Conservation (phyloP, 805 yeast species). For the Metschnikowia bowlesiae region DNA sequence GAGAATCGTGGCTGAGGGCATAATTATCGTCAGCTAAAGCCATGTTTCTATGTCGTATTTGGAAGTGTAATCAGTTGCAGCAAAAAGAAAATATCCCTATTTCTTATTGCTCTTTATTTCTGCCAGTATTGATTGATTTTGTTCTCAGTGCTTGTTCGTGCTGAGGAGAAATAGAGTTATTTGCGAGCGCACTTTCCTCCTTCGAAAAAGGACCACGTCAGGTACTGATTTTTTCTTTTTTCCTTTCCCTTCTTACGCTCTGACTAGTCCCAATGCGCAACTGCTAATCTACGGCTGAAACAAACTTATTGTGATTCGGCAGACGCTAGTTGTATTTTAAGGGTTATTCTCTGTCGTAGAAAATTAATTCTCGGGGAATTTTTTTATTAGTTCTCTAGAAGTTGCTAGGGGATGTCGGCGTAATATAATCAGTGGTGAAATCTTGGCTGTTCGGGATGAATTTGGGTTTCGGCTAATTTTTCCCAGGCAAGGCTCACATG, state of each 20-base stretch:
- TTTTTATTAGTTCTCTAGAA: not conserved
- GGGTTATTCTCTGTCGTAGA: not conserved
- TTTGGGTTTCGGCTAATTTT: not conserved
- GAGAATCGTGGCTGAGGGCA: conserved; percentile 21
- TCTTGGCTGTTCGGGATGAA: not conserved
- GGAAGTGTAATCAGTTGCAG: not conserved
- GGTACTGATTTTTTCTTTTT: not conserved
- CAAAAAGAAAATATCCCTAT: not conserved
- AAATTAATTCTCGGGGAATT: not conserved
- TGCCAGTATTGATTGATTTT: not conserved
- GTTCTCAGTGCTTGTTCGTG: not conserved
- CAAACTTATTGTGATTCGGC: not conserved
- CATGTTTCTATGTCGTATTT: conserved; percentile 7
- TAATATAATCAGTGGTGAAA: not conserved
- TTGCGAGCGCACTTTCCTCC: not conserved
- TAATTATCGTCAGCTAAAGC: conserved; percentile 22
- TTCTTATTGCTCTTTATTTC: not conserved
- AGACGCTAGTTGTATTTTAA: not conserved
- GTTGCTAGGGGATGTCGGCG: not conserved
- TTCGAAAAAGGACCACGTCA: not conserved
- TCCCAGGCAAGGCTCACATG: not conserved
- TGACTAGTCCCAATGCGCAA: not conserved
- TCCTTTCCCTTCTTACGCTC: not conserved
- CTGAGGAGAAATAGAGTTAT: not conserved
- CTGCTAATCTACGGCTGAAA: not conserved